Conservation (phyloP, 2,329 filamentous ascomycete genomes). For the Fusarium sp. region DNA sequence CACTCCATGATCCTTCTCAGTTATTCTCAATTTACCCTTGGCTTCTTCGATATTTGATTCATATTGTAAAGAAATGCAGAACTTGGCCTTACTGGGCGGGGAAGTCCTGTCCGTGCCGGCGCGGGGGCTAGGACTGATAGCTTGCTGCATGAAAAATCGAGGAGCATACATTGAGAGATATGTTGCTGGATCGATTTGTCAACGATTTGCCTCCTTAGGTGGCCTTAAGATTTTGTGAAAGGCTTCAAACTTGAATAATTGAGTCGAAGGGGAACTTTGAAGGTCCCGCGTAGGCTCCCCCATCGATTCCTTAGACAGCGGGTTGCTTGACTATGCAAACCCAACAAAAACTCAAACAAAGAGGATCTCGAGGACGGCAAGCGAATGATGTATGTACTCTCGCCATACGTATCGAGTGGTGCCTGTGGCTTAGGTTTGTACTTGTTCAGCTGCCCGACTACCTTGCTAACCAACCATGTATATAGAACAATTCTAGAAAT, state of each 20-base stretch:
- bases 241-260: slow-evolving; percentile 1
- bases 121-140: slow-evolving; percentile 20
- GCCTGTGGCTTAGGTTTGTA: slow-evolving; percentile 19
- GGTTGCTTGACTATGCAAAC: neutral
- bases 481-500: slow-evolving; percentile 32
- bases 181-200: neutral
- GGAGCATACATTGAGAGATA: neutral
- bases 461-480: slow-evolving; percentile 2
- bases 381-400: slow-evolving; percentile 7
- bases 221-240: neutral
- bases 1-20: neutral
- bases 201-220: neutral
- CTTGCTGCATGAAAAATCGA: slow-evolving; percentile 15
- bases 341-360: slow-evolving; percentile 1
- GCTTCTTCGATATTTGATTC: slow-evolving; percentile 1
- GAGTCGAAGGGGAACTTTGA: neutral
- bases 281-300: neutral
- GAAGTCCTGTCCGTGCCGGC: slow-evolving; percentile 29
- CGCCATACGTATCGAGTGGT: slow-evolving; percentile 12
- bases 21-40: neutral
- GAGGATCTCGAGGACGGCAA: slow-evolving; percentile 12
- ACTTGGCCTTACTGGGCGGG: slow-evolving; percentile 27
- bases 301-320: neutral
- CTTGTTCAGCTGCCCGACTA: neutral
- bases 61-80: neutral